Evolutionary conservation across 1,284 basidiomycete genomes (phyloP), one percentile per base, ranked within the genome.

Genomic region (Tilletia setariae): DNA sequence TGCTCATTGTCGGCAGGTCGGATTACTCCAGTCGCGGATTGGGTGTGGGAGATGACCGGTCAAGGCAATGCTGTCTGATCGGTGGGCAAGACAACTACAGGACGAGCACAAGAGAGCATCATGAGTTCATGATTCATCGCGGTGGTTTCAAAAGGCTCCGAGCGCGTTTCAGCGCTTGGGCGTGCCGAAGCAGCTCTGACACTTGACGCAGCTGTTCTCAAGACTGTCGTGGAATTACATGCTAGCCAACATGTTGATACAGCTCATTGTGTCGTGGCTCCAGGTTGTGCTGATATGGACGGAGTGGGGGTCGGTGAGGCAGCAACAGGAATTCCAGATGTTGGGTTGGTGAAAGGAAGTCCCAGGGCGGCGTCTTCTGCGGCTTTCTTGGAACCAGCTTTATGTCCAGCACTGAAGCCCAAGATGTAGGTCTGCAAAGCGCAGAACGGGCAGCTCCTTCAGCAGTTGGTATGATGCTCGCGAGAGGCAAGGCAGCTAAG

Each of bases 371-470:
- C 23, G 28, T 16, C 56, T 30, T 32, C 56, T 4, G 56, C 25
- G 8, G 56, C 56, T 30, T 61, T 61, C 30, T 15, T 16, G 3
- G 35, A 4, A 30, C 56, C 56, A n/a, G 56, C 28, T 13, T 30
- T 32, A n/a, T 61, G 28, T 30, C 56, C 56, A 21, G 30, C 19
- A 40, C 56, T 61, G 56, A 61, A 32, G 28, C 56, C 56, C 4
- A 61, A 11, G 4, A 61, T 30, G 56, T 61, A 61, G 4, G 56
- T 61, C 56, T 61, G 28, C 13, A 19, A 30, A 28, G 6, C 28
- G 53, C 4, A 25, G 51, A 53, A 6, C n/a, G 1, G 35, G 35
- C 35, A 40, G 35, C 11, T 4, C 6, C 35, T 11, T n/a, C 16
- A 53, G 51, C 15, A 53, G 0, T 53, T 23, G 51, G 13, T 7